Conservation (phyloP, 768 basidiomycete species). For the Mycena amicta region DNA sequence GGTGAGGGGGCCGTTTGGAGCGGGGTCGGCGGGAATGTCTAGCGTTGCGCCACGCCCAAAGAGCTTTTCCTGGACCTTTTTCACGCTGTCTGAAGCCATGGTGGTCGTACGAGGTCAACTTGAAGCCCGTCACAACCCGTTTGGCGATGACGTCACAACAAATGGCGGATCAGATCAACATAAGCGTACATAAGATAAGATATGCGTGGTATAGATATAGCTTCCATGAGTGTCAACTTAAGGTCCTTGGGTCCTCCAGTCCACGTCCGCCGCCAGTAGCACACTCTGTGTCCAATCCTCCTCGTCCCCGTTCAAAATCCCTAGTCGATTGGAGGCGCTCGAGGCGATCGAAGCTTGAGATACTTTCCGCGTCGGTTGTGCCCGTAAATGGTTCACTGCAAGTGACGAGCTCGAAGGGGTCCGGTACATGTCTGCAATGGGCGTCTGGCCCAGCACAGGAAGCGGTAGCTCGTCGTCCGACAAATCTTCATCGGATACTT, state of each 20-base stretch:
- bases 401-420: constrained; percentile 24
- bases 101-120: too few species aligned
- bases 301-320: constrained; percentile 48
- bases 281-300: constrained; percentile 80
- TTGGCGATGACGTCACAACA: too few species aligned
- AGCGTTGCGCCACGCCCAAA: constrained; percentile 44
- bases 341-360: constrained; percentile 32
- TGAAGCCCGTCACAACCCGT: too few species aligned
- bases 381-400: constrained; percentile 27
- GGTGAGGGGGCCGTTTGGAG: constrained; percentile 38
- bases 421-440: constrained; percentile 40
- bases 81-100: constrained; percentile 49
- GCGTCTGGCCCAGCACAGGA: constrained; percentile 31
- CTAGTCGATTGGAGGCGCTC: constrained; percentile 48
- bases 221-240: too few species aligned
- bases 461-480: constrained; percentile 16
- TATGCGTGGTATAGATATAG: too few species aligned
- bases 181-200: too few species aligned
- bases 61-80: constrained; percentile 74
- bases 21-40: constrained; percentile 28
- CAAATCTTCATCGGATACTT: constrained; percentile 14
- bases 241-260: constrained; percentile 22
- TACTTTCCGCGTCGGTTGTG: constrained; percentile 20
- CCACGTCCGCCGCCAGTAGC: constrained; percentile 65
- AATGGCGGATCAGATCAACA: too few species aligned